These are phyloP conservation scores for Voacanga thouarsii DNA, from an alignment of 257 asterid genomes.

Conservation along the genomic window DNA sequence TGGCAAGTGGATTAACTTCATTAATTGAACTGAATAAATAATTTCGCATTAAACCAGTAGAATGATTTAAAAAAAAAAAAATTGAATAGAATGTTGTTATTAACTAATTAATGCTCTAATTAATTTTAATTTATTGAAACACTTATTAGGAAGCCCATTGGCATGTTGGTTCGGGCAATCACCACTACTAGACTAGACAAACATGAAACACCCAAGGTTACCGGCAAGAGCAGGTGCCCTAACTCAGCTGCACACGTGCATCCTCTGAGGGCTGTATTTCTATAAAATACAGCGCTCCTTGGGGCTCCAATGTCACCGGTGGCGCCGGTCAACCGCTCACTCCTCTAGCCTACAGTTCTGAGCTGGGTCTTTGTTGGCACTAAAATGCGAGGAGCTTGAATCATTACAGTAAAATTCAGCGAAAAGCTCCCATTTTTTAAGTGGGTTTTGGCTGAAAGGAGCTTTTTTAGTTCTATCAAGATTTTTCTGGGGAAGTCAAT, in stretches of 20 bases:
- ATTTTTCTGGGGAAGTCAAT: conserved; percentile 1
- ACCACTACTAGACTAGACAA: not conserved
- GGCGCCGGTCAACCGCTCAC: conserved; percentile 28
- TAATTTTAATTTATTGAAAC: too few relatives aligned
- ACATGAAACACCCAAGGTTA: not conserved
- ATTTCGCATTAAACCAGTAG: too few relatives aligned
- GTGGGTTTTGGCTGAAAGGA: conserved; percentile 15
- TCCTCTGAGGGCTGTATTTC: not conserved
- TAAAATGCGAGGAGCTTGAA: not conserved
- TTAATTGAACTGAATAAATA: too few relatives aligned
- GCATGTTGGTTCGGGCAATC: not conserved
- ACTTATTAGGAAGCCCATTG: not conserved
- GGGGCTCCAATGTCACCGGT: conserved; percentile 17
- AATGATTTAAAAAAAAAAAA: too few relatives aligned
- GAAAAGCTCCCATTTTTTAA: not conserved
- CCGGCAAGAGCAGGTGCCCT: conserved; percentile 16
- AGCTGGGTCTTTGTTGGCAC: conserved; percentile 22
- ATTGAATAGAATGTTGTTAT: too few relatives aligned
- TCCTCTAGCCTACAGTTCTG: conserved; percentile 1
- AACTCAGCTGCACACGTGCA: not conserved
- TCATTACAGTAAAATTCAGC: conserved; percentile 11
- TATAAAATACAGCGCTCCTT: too few relatives aligned
- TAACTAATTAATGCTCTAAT: too few relatives aligned
- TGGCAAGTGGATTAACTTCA: too few relatives aligned
- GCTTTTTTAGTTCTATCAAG: not conserved